Conservation (phyloP, 2,329 filamentous ascomycete species). For the Colletotrichum nymphaeae region DNA sequence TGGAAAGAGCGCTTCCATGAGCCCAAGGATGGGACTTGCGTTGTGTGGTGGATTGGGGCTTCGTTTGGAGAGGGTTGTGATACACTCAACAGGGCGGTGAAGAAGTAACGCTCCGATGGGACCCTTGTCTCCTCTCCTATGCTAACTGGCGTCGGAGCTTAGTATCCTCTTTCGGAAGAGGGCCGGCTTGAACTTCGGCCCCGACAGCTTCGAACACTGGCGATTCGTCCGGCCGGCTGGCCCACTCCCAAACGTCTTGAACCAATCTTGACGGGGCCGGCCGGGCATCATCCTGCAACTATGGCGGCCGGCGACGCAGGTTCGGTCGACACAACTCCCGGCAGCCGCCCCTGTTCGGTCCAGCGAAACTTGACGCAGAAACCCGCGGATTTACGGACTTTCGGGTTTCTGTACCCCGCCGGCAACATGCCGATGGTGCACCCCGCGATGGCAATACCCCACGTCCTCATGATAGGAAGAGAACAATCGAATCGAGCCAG, state of each 20-base stretch:
- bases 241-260: background rate
- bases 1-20: fast-evolving
- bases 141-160: background rate
- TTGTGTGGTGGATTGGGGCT: background rate
- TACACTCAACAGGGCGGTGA: background rate
- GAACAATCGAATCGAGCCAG: background rate
- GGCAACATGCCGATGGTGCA: background rate
- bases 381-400: constrained; percentile 6
- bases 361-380: background rate
- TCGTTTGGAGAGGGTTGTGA: background rate
- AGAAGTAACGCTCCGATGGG: background rate
- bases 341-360: background rate
- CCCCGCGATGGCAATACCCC: background rate
- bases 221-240: background rate
- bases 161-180: background rate
- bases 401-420: background rate
- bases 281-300: background rate
- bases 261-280: background rate
- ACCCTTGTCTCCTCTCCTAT: background rate
- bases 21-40: background rate
- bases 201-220: background rate
- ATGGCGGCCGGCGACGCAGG: background rate
- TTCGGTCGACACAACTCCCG: background rate
- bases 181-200: background rate
- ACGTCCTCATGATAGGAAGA: background rate